These are phyloP conservation scores for Mycena galericulata DNA, from an alignment of 768 basidiomycete genomes.

Conservation along the genomic window DNA sequence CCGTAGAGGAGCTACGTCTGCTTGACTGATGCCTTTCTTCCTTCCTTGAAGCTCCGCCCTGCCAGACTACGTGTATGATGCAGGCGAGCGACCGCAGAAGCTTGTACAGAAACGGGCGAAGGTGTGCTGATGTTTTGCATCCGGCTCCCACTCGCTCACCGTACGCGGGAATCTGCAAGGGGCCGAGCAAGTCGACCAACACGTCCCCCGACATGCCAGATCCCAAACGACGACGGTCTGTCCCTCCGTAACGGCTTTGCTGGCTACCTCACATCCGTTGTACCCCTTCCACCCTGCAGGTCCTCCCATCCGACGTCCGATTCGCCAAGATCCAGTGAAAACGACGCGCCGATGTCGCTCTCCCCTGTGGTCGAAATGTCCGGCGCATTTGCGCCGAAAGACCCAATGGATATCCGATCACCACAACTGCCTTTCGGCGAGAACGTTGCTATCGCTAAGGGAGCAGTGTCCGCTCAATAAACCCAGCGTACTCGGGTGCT, in stretches of 20 bases:
- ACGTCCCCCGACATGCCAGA: conserved; percentile 63
- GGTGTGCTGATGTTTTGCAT: conserved; percentile 49
- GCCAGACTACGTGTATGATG: conserved; percentile 87
- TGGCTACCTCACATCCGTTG: conserved; percentile 38
- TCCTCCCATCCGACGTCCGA: conserved; percentile 40
- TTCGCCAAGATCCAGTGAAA: conserved; percentile 44
- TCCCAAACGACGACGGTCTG: conserved; percentile 52
- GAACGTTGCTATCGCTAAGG: conserved; percentile 52
- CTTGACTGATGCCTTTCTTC: conserved; percentile 19
- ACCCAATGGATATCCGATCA: conserved; percentile 51
- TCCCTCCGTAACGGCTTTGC: conserved; percentile 13
- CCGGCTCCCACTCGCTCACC: conserved; percentile 26
- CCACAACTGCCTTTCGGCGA: conserved; percentile 59
- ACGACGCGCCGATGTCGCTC: conserved; percentile 42
- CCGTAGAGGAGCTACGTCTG: conserved; percentile 13
- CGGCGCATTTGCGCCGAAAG: conserved; percentile 48
- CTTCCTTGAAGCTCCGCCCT: conserved; percentile 66
- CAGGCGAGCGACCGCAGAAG: conserved; percentile 82
- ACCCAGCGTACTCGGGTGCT: conserved; percentile 21
- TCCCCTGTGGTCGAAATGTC: conserved; percentile 38
- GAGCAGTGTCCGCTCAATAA: conserved; percentile 38
- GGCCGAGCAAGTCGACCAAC: conserved; percentile 55
- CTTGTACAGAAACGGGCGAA: conserved; percentile 81
- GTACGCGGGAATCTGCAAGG: conserved; percentile 42
- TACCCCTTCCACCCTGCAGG: conserved; percentile 43